These are phyloP conservation scores for Candida ascalaphidarum DNA, from an alignment of 805 yeast species.

Conservation along the genomic window DNA sequence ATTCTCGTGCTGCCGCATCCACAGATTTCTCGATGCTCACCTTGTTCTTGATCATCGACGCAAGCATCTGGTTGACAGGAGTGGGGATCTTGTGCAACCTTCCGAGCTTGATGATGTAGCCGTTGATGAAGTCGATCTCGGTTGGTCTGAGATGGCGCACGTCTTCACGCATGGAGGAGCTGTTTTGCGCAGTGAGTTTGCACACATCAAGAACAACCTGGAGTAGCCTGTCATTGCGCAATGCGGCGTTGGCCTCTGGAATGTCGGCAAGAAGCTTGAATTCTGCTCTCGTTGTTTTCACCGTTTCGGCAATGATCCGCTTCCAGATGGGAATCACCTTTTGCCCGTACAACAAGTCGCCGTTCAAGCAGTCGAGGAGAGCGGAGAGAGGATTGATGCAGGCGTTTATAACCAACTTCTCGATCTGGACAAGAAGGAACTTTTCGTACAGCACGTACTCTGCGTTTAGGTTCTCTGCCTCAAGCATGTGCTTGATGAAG, in stretches of 20 bases:
- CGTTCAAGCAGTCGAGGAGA: conserved; percentile 67
- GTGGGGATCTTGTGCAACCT: conserved; percentile 32
- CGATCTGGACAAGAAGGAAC: conserved; percentile 50
- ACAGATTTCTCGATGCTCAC: conserved; percentile 19
- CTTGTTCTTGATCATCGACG: conserved; percentile 35
- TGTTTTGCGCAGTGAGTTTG: conserved; percentile 43
- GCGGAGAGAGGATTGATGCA: conserved; percentile 84
- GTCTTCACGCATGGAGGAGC: conserved; percentile 70
- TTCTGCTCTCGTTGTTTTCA: conserved; percentile 31
- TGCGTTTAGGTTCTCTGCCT: conserved; percentile 17
- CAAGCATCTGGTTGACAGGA: conserved; percentile 36
- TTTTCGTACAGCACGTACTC: conserved; percentile 29
- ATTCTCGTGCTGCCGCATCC: conserved; percentile 8
- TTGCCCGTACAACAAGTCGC: conserved; percentile 47
- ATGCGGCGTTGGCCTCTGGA: conserved; percentile 19
- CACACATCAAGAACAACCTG: conserved; percentile 24
- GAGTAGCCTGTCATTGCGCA: conserved; percentile 27
- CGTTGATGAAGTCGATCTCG: conserved; percentile 80
- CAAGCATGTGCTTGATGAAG: conserved; percentile 12
- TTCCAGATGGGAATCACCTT: conserved; percentile 24
- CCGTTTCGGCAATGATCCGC: conserved; percentile 37
- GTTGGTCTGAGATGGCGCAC: conserved; percentile 45
- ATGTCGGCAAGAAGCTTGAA: conserved; percentile 13
- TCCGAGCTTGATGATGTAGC: conserved; percentile 60
- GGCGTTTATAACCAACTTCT: conserved; percentile 71